Percentiles rank a stretch among this genome's conserved stretches.
These are phyloP conservation scores for Fabrea salina DNA, from an alignment of 169 alveolate genomes.

Conservation along the genomic window DNA sequence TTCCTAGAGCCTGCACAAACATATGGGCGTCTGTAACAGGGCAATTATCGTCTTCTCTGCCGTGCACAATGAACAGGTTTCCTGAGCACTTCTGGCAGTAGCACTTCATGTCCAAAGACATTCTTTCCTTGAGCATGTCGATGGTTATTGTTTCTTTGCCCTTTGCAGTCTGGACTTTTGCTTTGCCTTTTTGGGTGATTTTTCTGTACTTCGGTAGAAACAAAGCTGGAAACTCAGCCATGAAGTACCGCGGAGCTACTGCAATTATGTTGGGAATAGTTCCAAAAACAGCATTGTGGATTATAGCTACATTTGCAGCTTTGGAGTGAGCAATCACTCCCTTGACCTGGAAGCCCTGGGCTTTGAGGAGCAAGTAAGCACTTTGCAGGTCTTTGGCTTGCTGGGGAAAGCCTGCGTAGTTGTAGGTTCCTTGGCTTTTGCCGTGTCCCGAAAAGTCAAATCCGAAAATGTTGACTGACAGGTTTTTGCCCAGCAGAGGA, in stretches of 20 bases:
- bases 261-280: not conserved
- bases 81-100: not conserved
- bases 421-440: not conserved
- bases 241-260: not conserved
- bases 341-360: not conserved
- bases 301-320: not conserved
- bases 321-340: not conserved
- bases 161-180: not conserved
- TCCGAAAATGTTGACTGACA: not conserved
- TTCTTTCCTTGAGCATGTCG: not conserved
- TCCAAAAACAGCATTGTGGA: not conserved
- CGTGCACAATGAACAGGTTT: not conserved
- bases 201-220: not conserved
- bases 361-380: not conserved
- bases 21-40: not conserved
- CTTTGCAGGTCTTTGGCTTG: not conserved
- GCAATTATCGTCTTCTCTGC: not conserved
- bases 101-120: not conserved
- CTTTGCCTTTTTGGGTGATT: not conserved
- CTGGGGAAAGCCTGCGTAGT: not conserved
- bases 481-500: not conserved
- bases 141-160: not conserved
- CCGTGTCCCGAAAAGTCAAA: not conserved
- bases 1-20: not conserved
- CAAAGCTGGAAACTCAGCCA: not conserved